phyloP scores from a whole-genome alignment of 106 monocot species.

The Iris macrosiphon region DNA sequence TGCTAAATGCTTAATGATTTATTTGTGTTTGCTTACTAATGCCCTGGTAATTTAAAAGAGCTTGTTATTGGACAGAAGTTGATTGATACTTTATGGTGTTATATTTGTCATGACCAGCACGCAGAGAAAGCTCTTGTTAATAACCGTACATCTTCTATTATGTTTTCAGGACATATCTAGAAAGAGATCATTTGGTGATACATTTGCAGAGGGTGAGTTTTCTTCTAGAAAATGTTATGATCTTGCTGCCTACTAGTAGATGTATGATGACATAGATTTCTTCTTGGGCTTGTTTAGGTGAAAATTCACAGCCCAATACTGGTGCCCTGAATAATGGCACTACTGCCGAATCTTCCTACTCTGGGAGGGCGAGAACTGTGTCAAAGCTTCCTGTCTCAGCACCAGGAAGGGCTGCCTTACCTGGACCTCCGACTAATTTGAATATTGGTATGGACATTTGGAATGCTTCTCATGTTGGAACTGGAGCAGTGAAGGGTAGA shows the following conservation, averaged over 20 bases:
- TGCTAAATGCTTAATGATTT: no score
- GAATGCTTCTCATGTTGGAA: constrained; percentile 27
- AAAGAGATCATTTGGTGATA: constrained; percentile 22
- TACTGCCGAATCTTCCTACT: constrained; percentile 27
- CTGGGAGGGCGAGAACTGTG: constrained; percentile 23
- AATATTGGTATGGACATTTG: constrained; percentile 61
- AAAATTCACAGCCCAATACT: constrained; percentile 17
- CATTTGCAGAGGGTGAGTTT: constrained; percentile 24
- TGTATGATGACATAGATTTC: background rate
- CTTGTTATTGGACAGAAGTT: no score
- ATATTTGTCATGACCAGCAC: no score
- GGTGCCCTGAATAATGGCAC: constrained; percentile 7
- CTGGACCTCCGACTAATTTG: constrained; percentile 40
- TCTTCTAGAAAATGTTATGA: background rate
- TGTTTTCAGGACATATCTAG: constrained; percentile 13
- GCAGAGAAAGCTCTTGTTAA: no score
- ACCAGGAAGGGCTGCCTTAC: constrained; percentile 41
- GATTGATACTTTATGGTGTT: no score
- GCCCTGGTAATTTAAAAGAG: no score
- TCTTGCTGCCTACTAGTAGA: background rate
- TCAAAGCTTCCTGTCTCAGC: constrained; percentile 60
- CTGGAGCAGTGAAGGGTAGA: constrained; percentile 20
- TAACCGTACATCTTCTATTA: no score
- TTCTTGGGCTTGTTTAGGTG: constrained; percentile 12
- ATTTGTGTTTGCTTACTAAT: no score